A percentile compares a stretch with the other conserved stretches of the same genome.
phyloP scores from a whole-genome alignment of 148 eudicot species.

The Rhododendron mucronatum region DNA sequence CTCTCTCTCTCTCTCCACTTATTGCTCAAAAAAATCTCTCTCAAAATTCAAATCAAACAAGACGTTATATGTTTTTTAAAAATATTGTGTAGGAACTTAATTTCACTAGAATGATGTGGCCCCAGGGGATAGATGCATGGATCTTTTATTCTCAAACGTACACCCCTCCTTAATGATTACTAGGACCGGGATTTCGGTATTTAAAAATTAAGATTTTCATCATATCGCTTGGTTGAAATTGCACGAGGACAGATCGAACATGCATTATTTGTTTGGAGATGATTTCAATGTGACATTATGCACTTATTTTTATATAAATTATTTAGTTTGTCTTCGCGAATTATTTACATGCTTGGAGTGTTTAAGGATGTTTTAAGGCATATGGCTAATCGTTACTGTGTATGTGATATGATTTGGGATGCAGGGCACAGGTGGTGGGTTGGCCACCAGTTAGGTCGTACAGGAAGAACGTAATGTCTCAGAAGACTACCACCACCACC shows the following conservation, averaged over 20 bases:
- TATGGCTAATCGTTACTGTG: neutral
- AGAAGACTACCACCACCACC: conserved; percentile 21
- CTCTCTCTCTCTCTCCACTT: too few species aligned
- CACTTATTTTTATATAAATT: neutral
- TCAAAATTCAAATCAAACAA: too few species aligned
- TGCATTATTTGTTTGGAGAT: neutral
- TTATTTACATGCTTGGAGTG: neutral
- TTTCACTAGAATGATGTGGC: neutral
- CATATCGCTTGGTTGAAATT: neutral
- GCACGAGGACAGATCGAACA: neutral
- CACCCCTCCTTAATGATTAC: too few species aligned
- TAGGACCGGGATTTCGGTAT: too few species aligned
- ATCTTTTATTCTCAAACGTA: neutral
- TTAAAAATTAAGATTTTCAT: neutral
- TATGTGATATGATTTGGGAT: neutral
- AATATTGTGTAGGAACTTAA: too few species aligned
- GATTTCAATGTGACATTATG: neutral
- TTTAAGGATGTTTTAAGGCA: neutral
- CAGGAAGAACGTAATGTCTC: conserved; percentile 41
- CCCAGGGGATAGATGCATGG: neutral
- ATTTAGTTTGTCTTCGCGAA: neutral
- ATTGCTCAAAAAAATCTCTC: too few species aligned
- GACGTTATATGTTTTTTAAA: too few species aligned
- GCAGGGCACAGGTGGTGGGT: conserved; percentile 43
- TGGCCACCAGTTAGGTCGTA: conserved; percentile 51